Percentiles rank a stretch among this genome's conserved stretches.
Conservation (phyloP, 176 grass and related monocot genomes). For the Rhipidocladum racemiflorum region DNA sequence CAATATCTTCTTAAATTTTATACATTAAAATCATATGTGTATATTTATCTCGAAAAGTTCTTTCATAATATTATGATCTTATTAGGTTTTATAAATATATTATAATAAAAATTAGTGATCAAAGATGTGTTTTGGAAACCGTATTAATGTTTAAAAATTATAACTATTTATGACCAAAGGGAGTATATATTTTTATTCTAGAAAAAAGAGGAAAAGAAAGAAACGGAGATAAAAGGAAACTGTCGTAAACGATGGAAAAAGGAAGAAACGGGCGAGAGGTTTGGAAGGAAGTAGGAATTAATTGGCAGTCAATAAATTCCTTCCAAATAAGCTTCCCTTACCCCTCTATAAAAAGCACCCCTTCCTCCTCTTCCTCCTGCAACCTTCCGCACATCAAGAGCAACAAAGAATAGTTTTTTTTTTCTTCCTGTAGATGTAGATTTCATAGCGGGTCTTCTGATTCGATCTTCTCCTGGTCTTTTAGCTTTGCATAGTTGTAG, state of each 20-base stretch:
- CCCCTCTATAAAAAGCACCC: constrained; percentile 47
- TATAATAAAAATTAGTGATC: too few relatives aligned
- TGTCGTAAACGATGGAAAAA: background rate
- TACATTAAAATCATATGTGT: too few relatives aligned
- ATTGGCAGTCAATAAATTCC: constrained; percentile 34
- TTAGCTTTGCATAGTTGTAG: background rate
- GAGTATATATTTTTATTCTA: background rate
- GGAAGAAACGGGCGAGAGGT: background rate
- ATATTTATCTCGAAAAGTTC: too few relatives aligned
- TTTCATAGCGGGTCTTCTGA: background rate
- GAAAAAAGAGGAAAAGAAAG: background rate
- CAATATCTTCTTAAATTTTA: too few relatives aligned
- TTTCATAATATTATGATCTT: too few relatives aligned
- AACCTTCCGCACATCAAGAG: background rate
- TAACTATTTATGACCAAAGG: too few relatives aligned
- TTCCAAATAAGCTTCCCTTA: background rate
- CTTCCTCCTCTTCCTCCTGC: background rate
- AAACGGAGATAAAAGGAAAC: background rate
- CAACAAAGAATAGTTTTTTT: constrained; percentile 19
- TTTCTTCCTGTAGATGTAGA: background rate
- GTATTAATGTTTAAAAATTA: too few relatives aligned
- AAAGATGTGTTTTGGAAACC: too few relatives aligned
- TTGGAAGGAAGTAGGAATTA: background rate
- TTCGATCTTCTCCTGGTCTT: background rate
- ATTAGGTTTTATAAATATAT: too few relatives aligned